These are phyloP conservation scores for Agaricus blazei DNA, from an alignment of 768 basidiomycete genomes.

Conservation along the genomic window DNA sequence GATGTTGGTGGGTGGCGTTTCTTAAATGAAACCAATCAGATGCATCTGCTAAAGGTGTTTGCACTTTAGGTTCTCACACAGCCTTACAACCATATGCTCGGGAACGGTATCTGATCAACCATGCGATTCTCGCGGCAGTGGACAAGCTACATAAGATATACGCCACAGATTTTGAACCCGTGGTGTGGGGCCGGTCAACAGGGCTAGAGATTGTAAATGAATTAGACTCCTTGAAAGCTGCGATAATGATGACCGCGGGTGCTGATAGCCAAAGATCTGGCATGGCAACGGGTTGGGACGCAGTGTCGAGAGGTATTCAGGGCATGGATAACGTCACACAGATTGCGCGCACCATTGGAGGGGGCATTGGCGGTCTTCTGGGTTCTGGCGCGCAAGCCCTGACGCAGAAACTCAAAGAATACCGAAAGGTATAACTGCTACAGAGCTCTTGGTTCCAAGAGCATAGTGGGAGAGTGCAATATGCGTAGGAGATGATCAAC, in stretches of 20 bases:
- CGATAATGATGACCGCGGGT: slow-evolving; percentile 79
- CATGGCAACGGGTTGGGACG: slow-evolving; percentile 23
- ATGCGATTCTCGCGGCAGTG: slow-evolving; percentile 74
- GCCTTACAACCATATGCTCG: slow-evolving; percentile 73
- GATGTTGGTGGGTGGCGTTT: slow-evolving; percentile 66
- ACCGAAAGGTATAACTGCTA: neutral
- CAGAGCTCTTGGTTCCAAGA: too few species aligned
- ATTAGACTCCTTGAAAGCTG: slow-evolving; percentile 73
- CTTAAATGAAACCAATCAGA: neutral
- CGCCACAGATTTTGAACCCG: slow-evolving; percentile 51
- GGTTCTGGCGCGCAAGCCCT: neutral
- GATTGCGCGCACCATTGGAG: neutral
- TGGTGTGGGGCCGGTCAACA: slow-evolving; percentile 84
- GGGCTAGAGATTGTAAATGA: slow-evolving; percentile 93
- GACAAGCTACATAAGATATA: slow-evolving; percentile 93
- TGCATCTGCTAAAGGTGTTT: neutral
- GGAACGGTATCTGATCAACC: slow-evolving; percentile 82
- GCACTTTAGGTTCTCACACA: slow-evolving; percentile 59
- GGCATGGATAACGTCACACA: slow-evolving; percentile 17
- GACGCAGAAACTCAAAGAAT: neutral
- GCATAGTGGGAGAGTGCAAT: neutral
- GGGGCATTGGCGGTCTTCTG: slow-evolving; percentile 4
- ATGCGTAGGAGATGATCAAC: neutral
- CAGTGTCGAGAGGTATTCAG: slow-evolving; percentile 38
- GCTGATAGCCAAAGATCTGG: slow-evolving; percentile 19